Evolutionary conservation across 331 rosid genomes (phyloP), one percentile per base, ranked within the genome.

Genomic region (Malus hybrid): DNA sequence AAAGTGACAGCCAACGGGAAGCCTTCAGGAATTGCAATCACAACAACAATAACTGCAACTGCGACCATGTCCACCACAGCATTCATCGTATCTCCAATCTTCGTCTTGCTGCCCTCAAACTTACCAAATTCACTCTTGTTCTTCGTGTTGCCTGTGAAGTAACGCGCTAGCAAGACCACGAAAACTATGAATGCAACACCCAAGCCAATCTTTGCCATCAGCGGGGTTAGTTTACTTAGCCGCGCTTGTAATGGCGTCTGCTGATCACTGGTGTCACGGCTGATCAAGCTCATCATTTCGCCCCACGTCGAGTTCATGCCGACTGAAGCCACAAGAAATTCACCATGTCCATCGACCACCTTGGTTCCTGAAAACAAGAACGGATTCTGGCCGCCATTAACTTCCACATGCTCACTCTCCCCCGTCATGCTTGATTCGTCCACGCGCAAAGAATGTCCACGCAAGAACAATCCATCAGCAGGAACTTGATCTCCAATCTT

Each of bases 401-500:
- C 24, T 24, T 24, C 24, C 24, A 24, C 24, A 24, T 24, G 24
- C 24, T 24, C 24, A 24, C 24, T 24, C 24, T 24, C 24, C 24
- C 24, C 24, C 24, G 24, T 24, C 24, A 24, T 24, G 24, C 24
- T 24, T 24, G 24, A 24, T 24, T 24, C 24, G 24, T 24, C 24
- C 24, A 24, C 24, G 33, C 22, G 68, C 39, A 82, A 61, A 0
- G 86, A 77, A 55, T 80, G 84, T 3, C 83, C 81, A 1, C 70
- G 39, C 36, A 77, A 20, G 79, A 85, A 67, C 74, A 85, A 61
- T 27, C 86, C 86, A 63, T 82, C 81, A 0, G 86, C 86, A 5
- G 87, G 81, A 78, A 81, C 71, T 62, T 67, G 83, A 34, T 81
- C 81, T 19, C 83, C 85, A 44, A 72, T 78, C 73, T 83, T 80